Evolutionary conservation across 768 basidiomycete genomes (phyloP).

Genomic region (Cystobasidiopsis lactophilus): DNA sequence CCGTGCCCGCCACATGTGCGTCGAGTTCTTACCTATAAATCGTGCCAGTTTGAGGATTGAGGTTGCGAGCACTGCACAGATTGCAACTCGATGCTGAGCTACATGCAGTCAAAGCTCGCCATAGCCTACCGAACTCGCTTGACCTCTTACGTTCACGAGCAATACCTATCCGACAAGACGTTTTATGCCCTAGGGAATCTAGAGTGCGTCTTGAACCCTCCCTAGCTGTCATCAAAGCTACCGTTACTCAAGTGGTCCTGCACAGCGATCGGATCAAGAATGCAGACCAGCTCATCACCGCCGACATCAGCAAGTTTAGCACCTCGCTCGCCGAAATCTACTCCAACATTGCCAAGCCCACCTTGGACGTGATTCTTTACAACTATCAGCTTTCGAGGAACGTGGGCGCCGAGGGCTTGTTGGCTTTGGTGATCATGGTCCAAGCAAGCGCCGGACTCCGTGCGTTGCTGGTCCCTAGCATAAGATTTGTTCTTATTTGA

Average conservation of each 20-base stretch:
- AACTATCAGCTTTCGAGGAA: conserved; percentile 86
- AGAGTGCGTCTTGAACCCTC: background rate
- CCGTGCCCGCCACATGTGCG: conserved; percentile 36
- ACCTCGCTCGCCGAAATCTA: conserved; percentile 80
- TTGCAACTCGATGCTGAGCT: conserved; percentile 48
- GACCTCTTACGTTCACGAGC: conserved; percentile 55
- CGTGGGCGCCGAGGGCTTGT: conserved; percentile 77
- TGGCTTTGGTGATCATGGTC: conserved; percentile 60
- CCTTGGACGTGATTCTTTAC: conserved; percentile 77
- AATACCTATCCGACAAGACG: conserved; percentile 68
- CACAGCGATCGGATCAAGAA: conserved; percentile 74
- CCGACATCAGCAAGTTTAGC: conserved; percentile 85
- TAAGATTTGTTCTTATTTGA: background rate
- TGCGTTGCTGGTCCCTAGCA: conserved; percentile 22
- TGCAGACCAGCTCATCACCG: conserved; percentile 90
- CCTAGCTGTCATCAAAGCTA: conserved; percentile 33
- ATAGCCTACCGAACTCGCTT: conserved; percentile 71
- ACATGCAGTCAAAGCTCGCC: conserved; percentile 76
- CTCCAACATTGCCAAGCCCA: conserved; percentile 77
- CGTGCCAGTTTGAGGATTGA: too few relatives aligned
- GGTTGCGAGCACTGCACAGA: conserved; percentile 17
- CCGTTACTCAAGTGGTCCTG: conserved; percentile 36
- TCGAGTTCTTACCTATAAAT: background rate
- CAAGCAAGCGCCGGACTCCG: conserved; percentile 61
- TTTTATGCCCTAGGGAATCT: conserved; percentile 75